Percentiles rank a stretch among this genome's conserved stretches.
Evolutionary conservation across 176 grass and related monocot species (phyloP).

Genomic region (Eragrostis nindensis): DNA sequence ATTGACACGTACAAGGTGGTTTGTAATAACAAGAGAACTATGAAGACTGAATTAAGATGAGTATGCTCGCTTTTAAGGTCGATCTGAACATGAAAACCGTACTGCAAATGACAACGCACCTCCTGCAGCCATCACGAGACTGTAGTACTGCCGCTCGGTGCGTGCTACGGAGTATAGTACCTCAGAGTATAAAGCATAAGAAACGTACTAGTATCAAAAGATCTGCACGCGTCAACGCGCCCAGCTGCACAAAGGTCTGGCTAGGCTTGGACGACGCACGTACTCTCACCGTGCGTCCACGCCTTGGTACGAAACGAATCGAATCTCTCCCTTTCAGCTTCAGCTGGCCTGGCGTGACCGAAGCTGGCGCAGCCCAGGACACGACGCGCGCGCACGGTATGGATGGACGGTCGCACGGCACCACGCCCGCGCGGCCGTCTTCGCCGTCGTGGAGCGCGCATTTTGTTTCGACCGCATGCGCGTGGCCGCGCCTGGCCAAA

Average conservation of each 20-base stretch:
- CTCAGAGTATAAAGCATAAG: neutral
- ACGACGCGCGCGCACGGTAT: no score
- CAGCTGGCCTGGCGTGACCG: no score
- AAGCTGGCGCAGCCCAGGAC: neutral
- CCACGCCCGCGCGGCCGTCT: no score
- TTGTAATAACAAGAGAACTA: neutral
- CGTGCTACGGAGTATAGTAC: neutral
- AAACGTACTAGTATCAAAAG: neutral
- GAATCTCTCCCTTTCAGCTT: neutral
- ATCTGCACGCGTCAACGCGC: conserved; percentile 10
- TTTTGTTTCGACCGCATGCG: no score
- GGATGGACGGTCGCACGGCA: no score
- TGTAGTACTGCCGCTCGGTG: neutral
- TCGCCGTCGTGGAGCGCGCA: no score
- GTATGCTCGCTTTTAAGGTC: no score
- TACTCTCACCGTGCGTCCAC: no score
- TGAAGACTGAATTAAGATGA: no score
- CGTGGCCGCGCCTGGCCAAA: no score
- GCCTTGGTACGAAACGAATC: neutral
- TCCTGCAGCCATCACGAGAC: neutral
- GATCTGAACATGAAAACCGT: neutral
- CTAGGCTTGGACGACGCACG: no score
- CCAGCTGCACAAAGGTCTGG: neutral
- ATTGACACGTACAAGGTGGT: neutral
- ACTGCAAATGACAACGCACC: neutral